These are phyloP conservation scores for Acer campestre DNA, from an alignment of 345 rosid species.

Conservation along the genomic window DNA sequence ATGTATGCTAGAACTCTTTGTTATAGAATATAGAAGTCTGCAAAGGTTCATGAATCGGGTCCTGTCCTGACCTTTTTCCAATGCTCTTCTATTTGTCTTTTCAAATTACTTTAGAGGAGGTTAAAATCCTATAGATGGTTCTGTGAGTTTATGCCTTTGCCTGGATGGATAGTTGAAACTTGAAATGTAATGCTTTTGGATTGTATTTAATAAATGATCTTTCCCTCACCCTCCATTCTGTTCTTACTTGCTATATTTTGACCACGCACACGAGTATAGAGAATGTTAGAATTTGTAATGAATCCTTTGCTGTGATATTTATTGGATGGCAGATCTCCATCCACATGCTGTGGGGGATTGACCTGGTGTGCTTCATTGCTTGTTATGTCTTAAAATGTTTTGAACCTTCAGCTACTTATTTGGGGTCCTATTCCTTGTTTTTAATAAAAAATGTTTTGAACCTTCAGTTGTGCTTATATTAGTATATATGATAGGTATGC, in stretches of 20 bases:
- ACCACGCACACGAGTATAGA: background rate
- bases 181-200: conserved; percentile 10
- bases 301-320: background rate
- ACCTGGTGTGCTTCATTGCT: background rate
- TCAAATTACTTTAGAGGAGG: background rate
- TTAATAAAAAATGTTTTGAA: background rate
- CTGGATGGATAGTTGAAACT: conserved; percentile 9
- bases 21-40: background rate
- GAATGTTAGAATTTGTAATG: background rate
- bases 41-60: background rate
- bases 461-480: background rate
- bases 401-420: no score
- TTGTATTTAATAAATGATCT: background rate
- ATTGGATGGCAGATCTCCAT: background rate
- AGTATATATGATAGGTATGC: conserved; percentile 52
- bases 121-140: conserved; percentile 10
- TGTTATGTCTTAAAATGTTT: background rate
- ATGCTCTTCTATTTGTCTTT: background rate
- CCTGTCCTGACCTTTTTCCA: background rate
- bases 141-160: background rate
- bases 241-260: background rate
- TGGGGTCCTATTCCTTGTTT: no score
- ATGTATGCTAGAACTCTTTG: background rate
- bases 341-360: background rate
- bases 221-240: background rate